These are phyloP conservation scores for Pythium phragmitis DNA, from an alignment of 352 stramenopile species.

Conservation along the genomic window DNA sequence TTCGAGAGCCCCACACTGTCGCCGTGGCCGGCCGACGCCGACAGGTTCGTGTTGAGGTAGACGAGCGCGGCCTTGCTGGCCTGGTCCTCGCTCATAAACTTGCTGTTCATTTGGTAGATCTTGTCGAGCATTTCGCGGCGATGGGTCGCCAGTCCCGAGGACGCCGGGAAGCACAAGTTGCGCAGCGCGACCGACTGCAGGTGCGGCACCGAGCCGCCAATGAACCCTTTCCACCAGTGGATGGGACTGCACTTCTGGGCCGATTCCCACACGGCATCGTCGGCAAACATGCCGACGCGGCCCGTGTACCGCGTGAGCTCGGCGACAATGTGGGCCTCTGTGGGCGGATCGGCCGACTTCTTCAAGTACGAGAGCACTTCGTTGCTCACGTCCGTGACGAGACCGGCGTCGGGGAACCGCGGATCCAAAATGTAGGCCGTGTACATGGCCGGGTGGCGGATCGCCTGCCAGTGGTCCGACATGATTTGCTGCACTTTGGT, in stretches of 20 bases:
- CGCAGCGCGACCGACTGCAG: constrained; percentile 61
- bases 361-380: constrained; percentile 68
- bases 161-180: constrained; percentile 58
- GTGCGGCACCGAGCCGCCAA: constrained; percentile 66
- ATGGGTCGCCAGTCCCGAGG: constrained; percentile 48
- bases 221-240: constrained; percentile 83
- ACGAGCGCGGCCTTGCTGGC: constrained; percentile 68
- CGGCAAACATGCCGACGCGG: constrained; percentile 57
- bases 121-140: constrained; percentile 59
- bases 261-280: constrained; percentile 75
- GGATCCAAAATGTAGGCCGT: constrained; percentile 76
- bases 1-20: constrained; percentile 40
- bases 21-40: constrained; percentile 22
- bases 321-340: constrained; percentile 52
- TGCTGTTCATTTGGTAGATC: constrained; percentile 51
- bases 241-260: constrained; percentile 68
- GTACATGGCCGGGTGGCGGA: constrained; percentile 74
- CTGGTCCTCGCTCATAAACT: constrained; percentile 73
- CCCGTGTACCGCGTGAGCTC: constrained; percentile 71
- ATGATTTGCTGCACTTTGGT: constrained; percentile 58
- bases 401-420: constrained; percentile 51
- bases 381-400: constrained; percentile 53
- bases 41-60: constrained; percentile 65
- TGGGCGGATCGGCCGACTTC: constrained; percentile 35
- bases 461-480: constrained; percentile 50